Percentiles rank a stretch among this genome's conserved stretches.
phyloP scores from a whole-genome alignment of 2,329 filamentous ascomycete genomes.

The Aspergillus sp. region DNA sequence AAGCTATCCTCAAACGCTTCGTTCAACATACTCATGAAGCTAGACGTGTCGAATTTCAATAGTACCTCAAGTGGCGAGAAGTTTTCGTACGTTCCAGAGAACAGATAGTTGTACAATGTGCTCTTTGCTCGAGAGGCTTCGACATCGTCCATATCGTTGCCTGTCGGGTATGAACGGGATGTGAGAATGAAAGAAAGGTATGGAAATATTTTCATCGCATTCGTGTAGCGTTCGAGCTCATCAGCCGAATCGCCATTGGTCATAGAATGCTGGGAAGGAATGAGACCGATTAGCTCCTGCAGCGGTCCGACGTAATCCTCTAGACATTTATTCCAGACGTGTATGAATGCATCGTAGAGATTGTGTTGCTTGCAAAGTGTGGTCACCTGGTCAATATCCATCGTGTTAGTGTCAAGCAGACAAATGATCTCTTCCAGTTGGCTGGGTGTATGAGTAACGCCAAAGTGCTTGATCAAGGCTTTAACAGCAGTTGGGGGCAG shows the following conservation, averaged over 20 bases:
- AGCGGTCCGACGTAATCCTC: conserved; percentile 88
- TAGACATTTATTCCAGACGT: conserved; percentile 93
- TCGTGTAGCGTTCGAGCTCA: conserved; percentile 56
- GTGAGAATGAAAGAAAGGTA: conserved; percentile 92
- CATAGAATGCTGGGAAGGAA: conserved; percentile 23
- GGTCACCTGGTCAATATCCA: conserved; percentile 93
- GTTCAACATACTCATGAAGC: conserved; percentile 91
- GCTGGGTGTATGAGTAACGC: conserved; percentile 70
- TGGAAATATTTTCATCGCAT: conserved; percentile 88
- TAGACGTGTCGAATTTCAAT: conserved; percentile 83
- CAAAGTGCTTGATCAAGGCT: conserved; percentile 78
- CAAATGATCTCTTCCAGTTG: conserved; percentile 93
- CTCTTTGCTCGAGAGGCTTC: conserved; percentile 76
- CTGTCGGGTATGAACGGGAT: conserved; percentile 87
- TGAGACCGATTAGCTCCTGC: conserved; percentile 69
- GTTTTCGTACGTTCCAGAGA: conserved; percentile 78
- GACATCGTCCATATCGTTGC: conserved; percentile 69
- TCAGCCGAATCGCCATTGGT: conserved; percentile 50
- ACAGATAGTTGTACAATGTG: conserved; percentile 89
- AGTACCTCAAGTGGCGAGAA: conserved; percentile 85
- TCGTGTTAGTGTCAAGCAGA: conserved; percentile 81
- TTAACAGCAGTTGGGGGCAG: conserved; percentile 85
- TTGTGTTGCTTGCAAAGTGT: conserved; percentile 85
- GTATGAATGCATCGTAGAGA: conserved; percentile 92
- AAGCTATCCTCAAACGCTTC: conserved; percentile 97